Percentiles rank a stretch among this genome's conserved stretches.
Evolutionary conservation across 768 basidiomycete genomes (phyloP).

Genomic region (Wakefieldia striispora): DNA sequence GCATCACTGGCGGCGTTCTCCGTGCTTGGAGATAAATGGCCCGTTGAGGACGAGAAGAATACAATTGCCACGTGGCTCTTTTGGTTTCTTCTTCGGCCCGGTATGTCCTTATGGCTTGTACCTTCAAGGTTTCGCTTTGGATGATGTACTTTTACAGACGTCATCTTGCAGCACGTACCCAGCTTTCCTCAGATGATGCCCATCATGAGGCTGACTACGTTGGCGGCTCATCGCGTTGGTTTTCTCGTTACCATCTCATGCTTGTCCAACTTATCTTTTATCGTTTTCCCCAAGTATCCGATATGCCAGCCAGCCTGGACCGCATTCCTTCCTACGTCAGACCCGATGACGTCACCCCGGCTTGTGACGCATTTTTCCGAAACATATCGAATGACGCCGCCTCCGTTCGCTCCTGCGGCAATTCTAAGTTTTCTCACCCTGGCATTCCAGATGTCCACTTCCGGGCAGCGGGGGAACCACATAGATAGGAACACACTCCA

Average conservation of each 20-base stretch:
- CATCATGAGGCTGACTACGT: conserved; percentile 58
- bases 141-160: conserved; percentile 37
- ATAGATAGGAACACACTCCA: conserved; percentile 7
- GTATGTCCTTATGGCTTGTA: conserved; percentile 37
- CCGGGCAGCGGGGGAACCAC: conserved; percentile 1
- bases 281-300: conserved; percentile 51
- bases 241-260: conserved; percentile 12
- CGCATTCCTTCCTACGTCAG: conserved; percentile 44
- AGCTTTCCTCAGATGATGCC: conserved; percentile 45
- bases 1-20: conserved; percentile 47
- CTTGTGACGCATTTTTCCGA: conserved; percentile 44
- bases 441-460: conserved; percentile 26
- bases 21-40: conserved; percentile 54
- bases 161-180: conserved; percentile 40
- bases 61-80: conserved; percentile 76
- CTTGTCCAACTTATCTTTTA: background rate
- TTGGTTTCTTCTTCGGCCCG: conserved; percentile 66
- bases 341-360: conserved; percentile 14
- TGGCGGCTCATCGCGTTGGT: conserved; percentile 64
- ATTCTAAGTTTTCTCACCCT: conserved; percentile 69
- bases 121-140: background rate
- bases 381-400: conserved; percentile 47
- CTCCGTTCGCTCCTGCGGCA: conserved; percentile 66
- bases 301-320: conserved; percentile 58
- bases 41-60: conserved; percentile 47